A percentile compares a stretch with the other conserved stretches of the same genome.
These are phyloP conservation scores for Agastache rugosa DNA, from an alignment of 257 asterid genomes.

Conservation along the genomic window DNA sequence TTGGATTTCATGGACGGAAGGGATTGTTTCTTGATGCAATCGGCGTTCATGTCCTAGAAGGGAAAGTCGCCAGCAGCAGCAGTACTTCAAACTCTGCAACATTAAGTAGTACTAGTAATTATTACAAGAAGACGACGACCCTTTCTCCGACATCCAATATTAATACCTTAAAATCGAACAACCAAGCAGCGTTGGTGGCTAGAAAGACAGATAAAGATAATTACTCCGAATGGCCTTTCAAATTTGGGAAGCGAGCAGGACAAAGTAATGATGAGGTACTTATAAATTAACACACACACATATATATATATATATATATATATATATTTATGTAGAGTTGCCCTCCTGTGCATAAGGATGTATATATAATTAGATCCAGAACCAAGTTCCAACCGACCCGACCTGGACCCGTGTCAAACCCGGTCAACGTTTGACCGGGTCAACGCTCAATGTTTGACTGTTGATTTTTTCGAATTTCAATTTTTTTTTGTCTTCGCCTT, in stretches of 20 bases:
- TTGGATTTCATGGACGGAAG: constrained; percentile 81
- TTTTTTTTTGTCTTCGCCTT: too few species aligned
- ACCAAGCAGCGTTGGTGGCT: constrained; percentile 35
- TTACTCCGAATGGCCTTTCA: constrained; percentile 51
- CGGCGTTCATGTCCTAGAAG: constrained; percentile 70
- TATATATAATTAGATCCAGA: too few species aligned
- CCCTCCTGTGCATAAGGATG: too few species aligned
- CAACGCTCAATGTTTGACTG: too few species aligned
- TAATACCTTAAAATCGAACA: constrained; percentile 32
- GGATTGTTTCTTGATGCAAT: constrained; percentile 79
- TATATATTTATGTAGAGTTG: too few species aligned
- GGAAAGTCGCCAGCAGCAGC: constrained; percentile 31
- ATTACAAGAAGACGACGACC: not conserved
- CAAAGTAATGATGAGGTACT: constrained; percentile 58
- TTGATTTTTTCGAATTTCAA: too few species aligned
- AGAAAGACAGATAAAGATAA: constrained; percentile 40
- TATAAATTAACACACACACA: too few species aligned
- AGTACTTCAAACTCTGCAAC: not conserved
- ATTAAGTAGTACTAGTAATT: not conserved
- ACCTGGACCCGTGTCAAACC: too few species aligned
- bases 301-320: too few species aligned
- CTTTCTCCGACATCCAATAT: constrained; percentile 7
- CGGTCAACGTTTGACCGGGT: too few species aligned
- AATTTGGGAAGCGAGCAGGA: constrained; percentile 51
- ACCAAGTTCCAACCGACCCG: too few species aligned